Evolutionary conservation across 495 filamentous ascomycete genomes (phyloP).

Genomic region (Jackrogersella minutella): DNA sequence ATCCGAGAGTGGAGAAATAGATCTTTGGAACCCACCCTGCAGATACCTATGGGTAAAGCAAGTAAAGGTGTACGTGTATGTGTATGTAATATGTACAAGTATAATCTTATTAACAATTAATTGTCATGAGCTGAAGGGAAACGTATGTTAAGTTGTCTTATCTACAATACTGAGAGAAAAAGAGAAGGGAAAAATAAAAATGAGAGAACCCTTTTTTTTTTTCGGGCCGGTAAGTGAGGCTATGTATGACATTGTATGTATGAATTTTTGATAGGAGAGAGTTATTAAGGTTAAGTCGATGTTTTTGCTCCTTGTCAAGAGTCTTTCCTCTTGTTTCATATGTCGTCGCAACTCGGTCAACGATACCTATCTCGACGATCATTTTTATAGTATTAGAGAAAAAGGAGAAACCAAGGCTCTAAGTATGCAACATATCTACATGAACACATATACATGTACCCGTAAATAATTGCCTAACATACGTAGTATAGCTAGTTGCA

Average conservation of each 20-base stretch:
- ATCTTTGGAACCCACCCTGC: conserved; percentile 1
- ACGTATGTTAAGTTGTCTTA: background rate
- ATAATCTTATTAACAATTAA: too few relatives aligned
- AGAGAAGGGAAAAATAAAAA: too few relatives aligned
- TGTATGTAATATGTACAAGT: too few relatives aligned
- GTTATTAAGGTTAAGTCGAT: too few relatives aligned
- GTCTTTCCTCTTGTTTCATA: background rate
- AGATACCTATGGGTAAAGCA: too few relatives aligned
- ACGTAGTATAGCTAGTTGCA: background rate
- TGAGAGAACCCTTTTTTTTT: too few relatives aligned
- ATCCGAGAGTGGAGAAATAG: background rate
- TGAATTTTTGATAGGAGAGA: background rate
- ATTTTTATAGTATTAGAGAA: background rate
- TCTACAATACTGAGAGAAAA: background rate
- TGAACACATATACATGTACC: background rate
- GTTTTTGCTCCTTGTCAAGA: too few relatives aligned
- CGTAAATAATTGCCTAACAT: too few relatives aligned
- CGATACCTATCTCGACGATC: background rate
- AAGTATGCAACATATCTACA: background rate
- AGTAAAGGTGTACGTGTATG: background rate
- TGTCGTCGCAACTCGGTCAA: background rate
- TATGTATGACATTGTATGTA: background rate
- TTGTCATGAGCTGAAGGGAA: background rate
- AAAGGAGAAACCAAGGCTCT: background rate
- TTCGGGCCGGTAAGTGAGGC: background rate